These are phyloP conservation scores for Pichia nakasei DNA, from an alignment of 805 yeast genomes.

Conservation along the genomic window DNA sequence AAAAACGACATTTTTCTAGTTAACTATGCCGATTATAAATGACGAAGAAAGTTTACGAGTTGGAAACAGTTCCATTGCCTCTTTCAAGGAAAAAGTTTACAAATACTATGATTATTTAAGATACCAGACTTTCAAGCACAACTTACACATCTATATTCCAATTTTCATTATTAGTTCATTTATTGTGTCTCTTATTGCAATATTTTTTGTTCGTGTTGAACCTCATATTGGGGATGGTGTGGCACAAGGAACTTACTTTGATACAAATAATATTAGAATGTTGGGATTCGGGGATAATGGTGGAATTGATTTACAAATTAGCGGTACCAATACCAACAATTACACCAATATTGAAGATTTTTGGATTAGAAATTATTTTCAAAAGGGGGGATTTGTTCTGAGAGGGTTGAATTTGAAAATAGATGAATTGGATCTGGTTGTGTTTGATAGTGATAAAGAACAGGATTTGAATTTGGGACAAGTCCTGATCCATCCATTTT, in stretches of 20 bases:
- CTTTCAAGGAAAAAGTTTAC: background rate
- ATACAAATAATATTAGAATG: conserved; percentile 24
- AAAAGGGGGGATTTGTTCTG: conserved; percentile 26
- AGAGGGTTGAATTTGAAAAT: conserved; percentile 23
- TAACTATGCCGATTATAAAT: background rate
- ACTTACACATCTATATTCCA: conserved; percentile 21
- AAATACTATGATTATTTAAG: background rate
- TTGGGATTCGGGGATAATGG: conserved; percentile 26
- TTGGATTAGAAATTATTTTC: conserved; percentile 21
- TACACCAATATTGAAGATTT: conserved; percentile 24
- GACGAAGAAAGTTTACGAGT: conserved; percentile 13
- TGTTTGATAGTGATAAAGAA: conserved; percentile 17
- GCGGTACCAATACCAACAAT: conserved; percentile 25
- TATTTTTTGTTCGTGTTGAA: conserved; percentile 14
- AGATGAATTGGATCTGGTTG: conserved; percentile 24
- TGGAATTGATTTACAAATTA: conserved; percentile 25
- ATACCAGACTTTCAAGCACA: conserved; percentile 5
- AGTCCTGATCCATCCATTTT: conserved; percentile 27
- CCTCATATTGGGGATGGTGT: conserved; percentile 26
- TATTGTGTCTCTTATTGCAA: conserved; percentile 6
- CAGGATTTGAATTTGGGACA: conserved; percentile 25
- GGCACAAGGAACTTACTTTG: conserved; percentile 25
- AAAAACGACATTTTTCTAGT: too few species aligned
- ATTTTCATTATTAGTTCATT: conserved; percentile 12
- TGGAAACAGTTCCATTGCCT: background rate